Percentiles rank a stretch among this genome's conserved stretches.
Conservation (phyloP, 768 basidiomycete genomes). For the Suillus sp. region DNA sequence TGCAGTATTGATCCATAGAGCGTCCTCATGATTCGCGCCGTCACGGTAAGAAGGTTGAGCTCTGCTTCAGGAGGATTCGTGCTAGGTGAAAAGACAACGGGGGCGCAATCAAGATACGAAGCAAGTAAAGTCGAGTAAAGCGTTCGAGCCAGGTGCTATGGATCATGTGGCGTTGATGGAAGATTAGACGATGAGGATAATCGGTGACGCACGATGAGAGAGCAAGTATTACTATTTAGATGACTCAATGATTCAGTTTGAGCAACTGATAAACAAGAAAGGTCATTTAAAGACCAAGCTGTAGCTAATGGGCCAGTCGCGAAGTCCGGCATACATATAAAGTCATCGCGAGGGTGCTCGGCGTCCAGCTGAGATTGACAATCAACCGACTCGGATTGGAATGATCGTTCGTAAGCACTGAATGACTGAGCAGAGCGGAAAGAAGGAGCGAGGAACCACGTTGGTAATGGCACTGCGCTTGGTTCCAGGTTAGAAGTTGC, state of each 20-base stretch:
- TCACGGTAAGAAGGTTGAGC: slow-evolving; percentile 56
- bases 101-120: slow-evolving; percentile 86
- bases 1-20: slow-evolving; percentile 63
- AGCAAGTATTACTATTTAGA: slow-evolving; percentile 19
- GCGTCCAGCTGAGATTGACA: slow-evolving; percentile 17
- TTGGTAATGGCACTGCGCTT: slow-evolving; percentile 36
- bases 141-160: slow-evolving; percentile 67
- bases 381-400: slow-evolving; percentile 37
- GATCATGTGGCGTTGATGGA: slow-evolving; percentile 6
- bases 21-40: slow-evolving; percentile 56
- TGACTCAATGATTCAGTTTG: slow-evolving; percentile 18
- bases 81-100: slow-evolving; percentile 75
- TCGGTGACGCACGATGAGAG: slow-evolving; percentile 29
- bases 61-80: slow-evolving; percentile 60
- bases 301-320: slow-evolving; percentile 17
- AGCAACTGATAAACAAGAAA: slow-evolving; percentile 29
- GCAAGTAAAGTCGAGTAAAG: slow-evolving; percentile 81
- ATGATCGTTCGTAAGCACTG: slow-evolving; percentile 50
- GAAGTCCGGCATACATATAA: slow-evolving; percentile 28
- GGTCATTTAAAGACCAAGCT: slow-evolving; percentile 38
- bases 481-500: slow-evolving; percentile 18
- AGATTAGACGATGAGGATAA: slow-evolving; percentile 21
- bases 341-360: slow-evolving; percentile 33
- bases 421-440: slow-evolving; percentile 58
- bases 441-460: slow-evolving; percentile 67